These are phyloP conservation scores for Zygosaccharomyces pseudobailii DNA, from an alignment of 1,139 yeast species.

Conservation along the genomic window DNA sequence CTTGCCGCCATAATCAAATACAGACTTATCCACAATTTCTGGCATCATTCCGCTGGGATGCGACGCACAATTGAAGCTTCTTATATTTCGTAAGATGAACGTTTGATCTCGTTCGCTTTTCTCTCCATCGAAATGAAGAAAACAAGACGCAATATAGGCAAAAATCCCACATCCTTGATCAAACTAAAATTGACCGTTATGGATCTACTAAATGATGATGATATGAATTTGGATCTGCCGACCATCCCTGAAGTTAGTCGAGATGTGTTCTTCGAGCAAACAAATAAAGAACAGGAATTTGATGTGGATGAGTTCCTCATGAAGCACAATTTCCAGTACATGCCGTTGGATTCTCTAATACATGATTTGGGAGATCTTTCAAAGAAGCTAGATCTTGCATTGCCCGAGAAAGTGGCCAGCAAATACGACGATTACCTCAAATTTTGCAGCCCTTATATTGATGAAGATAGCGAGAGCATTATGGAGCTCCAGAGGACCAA, in stretches of 20 bases:
- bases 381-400: constrained; percentile 20
- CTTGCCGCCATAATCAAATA: constrained; percentile 32
- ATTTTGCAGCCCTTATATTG: constrained; percentile 24
- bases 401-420: constrained; percentile 24
- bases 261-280: constrained; percentile 23
- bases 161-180: neutral
- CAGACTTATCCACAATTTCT: constrained; percentile 21
- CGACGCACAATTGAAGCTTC: neutral
- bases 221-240: constrained; percentile 25
- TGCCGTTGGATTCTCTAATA: constrained; percentile 28
- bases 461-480: constrained; percentile 21
- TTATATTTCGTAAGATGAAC: neutral
- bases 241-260: constrained; percentile 26
- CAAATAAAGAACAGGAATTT: constrained; percentile 15
- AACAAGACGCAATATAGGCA: neutral
- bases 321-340: constrained; percentile 30
- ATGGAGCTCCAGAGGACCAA: constrained; percentile 23
- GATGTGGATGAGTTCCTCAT: constrained; percentile 29
- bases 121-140: neutral
- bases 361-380: constrained; percentile 25
- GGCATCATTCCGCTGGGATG: constrained; percentile 3
- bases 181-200: constrained; percentile 6
- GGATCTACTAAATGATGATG: constrained; percentile 24
- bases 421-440: constrained; percentile 26
- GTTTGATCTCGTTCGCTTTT: neutral